Conservation (phyloP, 2,329 filamentous ascomycete genomes). For the Fusarium sp. region DNA sequence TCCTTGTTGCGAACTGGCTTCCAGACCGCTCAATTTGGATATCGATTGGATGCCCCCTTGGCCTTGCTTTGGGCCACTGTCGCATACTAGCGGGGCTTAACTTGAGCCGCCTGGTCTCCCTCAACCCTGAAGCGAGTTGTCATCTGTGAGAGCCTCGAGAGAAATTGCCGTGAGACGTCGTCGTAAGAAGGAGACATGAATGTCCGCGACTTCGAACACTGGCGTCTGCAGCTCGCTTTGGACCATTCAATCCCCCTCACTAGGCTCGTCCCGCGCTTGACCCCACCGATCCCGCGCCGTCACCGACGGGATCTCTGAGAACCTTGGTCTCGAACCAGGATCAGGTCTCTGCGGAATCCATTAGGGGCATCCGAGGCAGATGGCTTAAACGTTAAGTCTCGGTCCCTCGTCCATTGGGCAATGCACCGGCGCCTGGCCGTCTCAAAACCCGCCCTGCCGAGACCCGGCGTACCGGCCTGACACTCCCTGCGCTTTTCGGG, state of each 20-base stretch:
- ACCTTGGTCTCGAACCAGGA: constrained; percentile 30
- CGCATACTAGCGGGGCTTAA: constrained; percentile 29
- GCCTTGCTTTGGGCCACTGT: constrained; percentile 27
- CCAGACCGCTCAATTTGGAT: constrained; percentile 20
- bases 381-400: constrained; percentile 19
- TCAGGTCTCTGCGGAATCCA: constrained; percentile 21
- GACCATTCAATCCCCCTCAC: constrained; percentile 23
- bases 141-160: background rate
- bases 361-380: constrained; percentile 14
- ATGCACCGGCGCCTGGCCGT: constrained; percentile 22
- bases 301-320: constrained; percentile 39
- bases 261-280: constrained; percentile 49
- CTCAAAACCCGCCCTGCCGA: constrained; percentile 19
- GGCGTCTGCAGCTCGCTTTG: background rate
- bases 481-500: constrained; percentile 21
- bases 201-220: background rate
- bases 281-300: constrained; percentile 44
- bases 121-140: background rate
- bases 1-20: constrained; percentile 38
- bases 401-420: constrained; percentile 35
- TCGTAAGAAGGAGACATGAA: background rate
- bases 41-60: constrained; percentile 19
- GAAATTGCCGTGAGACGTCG: background rate
- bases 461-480: constrained; percentile 22
- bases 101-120: constrained; percentile 30